Percentiles rank a stretch among this genome's conserved stretches.
phyloP scores from a whole-genome alignment of 108 stramenopile genomes.

The Nitzschia putrida region DNA sequence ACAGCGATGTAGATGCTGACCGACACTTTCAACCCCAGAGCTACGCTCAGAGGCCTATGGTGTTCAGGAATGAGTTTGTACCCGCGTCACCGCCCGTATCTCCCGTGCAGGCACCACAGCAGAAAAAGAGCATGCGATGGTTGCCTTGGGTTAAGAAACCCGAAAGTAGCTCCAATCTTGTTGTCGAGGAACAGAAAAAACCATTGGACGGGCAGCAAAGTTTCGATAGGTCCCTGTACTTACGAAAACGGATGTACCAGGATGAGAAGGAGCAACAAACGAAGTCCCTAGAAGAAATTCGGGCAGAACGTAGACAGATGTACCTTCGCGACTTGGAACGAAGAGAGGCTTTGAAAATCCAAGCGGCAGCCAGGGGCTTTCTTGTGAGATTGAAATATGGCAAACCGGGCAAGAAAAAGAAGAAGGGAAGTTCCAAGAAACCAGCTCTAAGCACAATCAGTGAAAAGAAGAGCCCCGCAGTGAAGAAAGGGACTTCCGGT shows the following conservation, averaged over 20 bases:
- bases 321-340: conserved; percentile 21
- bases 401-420: not conserved
- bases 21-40: no score
- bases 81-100: not conserved
- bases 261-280: conserved; percentile 1
- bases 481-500: not conserved
- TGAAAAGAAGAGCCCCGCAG: no score
- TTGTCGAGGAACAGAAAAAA: not conserved
- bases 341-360: conserved; percentile 16
- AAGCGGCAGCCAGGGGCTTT: conserved; percentile 5
- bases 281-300: conserved; percentile 10
- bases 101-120: not conserved
- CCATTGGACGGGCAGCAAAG: not conserved
- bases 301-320: conserved; percentile 14
- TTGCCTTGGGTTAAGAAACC: conserved; percentile 1
- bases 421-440: not conserved
- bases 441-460: not conserved
- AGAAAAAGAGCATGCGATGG: conserved; percentile 12
- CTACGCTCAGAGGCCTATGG: no score
- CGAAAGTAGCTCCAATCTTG: not conserved
- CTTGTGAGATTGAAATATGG: not conserved
- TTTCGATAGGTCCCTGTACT: conserved; percentile 11
- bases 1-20: no score
- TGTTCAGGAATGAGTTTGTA: no score
- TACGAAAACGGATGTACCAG: conserved; percentile 14